phyloP scores from a whole-genome alignment of 208 protist genomes.

The Trypanosoma theileri region DNA sequence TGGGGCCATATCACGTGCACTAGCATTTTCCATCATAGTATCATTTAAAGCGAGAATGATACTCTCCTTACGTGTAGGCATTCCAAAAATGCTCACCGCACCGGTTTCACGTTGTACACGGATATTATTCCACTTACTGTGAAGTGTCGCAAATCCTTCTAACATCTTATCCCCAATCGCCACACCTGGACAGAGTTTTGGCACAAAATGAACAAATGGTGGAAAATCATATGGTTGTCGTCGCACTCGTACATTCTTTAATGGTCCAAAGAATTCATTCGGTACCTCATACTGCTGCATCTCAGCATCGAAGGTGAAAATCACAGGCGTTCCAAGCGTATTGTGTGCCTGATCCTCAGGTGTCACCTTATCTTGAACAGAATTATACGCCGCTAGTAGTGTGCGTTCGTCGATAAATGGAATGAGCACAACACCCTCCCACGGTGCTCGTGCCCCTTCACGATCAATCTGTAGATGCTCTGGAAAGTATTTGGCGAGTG shows the following conservation, averaged over 20 bases:
- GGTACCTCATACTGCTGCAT: conserved; percentile 51
- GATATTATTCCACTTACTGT: conserved; percentile 60
- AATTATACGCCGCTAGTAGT: conserved; percentile 74
- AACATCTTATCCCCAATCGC: conserved; percentile 50
- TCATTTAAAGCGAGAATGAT: conserved; percentile 58
- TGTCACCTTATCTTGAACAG: conserved; percentile 63
- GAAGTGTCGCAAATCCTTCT: conserved; percentile 81
- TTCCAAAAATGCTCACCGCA: conserved; percentile 77
- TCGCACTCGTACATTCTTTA: conserved; percentile 54
- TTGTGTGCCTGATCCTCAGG: conserved; percentile 78
- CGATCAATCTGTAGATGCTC: conserved; percentile 88
- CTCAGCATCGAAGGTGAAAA: conserved; percentile 66
- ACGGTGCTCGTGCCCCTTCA: conserved; percentile 81
- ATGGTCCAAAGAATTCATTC: conserved; percentile 59
- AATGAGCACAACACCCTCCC: conserved; percentile 92
- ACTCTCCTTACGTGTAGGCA: conserved; percentile 67
- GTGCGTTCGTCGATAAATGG: conserved; percentile 88
- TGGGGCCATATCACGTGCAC: conserved; percentile 31
- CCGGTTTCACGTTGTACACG: conserved; percentile 48
- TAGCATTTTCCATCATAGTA: conserved; percentile 22
- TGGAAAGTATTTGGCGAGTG: conserved; percentile 79
- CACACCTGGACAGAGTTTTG: conserved; percentile 63
- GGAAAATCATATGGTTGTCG: conserved; percentile 62
- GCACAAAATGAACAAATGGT: conserved; percentile 44
- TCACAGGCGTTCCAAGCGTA: conserved; percentile 50